Evolutionary conservation across 192 early-diverging fungal genomes (phyloP).

Genomic region (Kappamyces sp.): DNA sequence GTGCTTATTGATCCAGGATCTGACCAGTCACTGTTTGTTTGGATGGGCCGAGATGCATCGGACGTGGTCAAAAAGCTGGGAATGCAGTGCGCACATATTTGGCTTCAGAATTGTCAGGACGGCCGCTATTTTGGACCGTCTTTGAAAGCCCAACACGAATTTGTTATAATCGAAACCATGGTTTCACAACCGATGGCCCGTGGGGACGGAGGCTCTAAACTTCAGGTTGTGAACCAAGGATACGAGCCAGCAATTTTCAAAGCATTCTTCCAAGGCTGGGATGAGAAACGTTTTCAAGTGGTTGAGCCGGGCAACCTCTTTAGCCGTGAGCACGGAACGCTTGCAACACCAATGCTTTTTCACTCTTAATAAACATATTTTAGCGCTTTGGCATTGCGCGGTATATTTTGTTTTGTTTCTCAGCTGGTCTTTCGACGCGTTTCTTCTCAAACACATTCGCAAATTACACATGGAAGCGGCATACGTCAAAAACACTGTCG

Average conservation of each 20-base stretch:
- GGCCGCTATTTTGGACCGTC: slow-evolving; percentile 15
- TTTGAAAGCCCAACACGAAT: not conserved
- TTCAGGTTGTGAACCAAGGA: slow-evolving; percentile 29
- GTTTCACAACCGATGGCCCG: not conserved
- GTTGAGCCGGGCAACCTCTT: slow-evolving; percentile 2
- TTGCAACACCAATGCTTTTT: not conserved
- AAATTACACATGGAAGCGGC: not conserved
- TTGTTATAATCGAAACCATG: not conserved
- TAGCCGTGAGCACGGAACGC: not conserved
- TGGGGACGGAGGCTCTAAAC: slow-evolving; percentile 14
- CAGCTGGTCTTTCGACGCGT: too few species aligned
- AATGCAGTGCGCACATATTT: slow-evolving; percentile 46
- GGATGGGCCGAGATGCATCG: slow-evolving; percentile 35
- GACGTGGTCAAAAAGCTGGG: slow-evolving; percentile 48
- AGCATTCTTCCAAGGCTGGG: slow-evolving; percentile 38
- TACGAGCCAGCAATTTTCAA: slow-evolving; percentile 26
- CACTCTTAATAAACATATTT: not conserved
- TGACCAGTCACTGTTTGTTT: slow-evolving; percentile 34
- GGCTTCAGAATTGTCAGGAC: slow-evolving; percentile 40
- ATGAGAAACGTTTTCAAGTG: not conserved
- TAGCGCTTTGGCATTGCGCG: too few species aligned
- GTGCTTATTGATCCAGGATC: slow-evolving; percentile 48
- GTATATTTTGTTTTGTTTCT: too few species aligned
- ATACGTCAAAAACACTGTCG: not conserved
- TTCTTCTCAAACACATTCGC: too few species aligned